Base-by-base conservation (phyloP, 345 rosid genomes). In the Pelargonium nanum region DNA sequence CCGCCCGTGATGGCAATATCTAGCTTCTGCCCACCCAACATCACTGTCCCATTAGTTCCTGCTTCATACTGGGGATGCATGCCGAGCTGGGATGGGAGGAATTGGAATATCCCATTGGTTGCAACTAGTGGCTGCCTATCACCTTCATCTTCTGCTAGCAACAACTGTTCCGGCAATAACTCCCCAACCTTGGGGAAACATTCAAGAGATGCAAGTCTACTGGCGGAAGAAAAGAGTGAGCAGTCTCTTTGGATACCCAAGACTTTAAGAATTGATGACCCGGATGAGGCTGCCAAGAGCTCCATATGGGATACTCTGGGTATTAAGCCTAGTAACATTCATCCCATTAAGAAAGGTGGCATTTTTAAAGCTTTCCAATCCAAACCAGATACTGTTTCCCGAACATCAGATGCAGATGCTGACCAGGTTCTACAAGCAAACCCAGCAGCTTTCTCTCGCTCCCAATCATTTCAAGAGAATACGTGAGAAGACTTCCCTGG, bases 371-470 rank as follows among this genome's bases (percentile, higher is more conserved):
- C 59, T 45, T 60, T 51, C 26, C 72, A 44, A 21, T 48, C 60
- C 24, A 60, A 68, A 54, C 25, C 22, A 20, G 17, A 54, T 7
- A 0, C 55, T 19, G 17, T 52, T 2, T 5, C 12, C 25, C 17
- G 5, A 4, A 54, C 57, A 54, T 54, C 57, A 40, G 16, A 6
- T 20, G 57, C 24, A 20, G 57, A 40, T 40, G 48, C 48, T 6
- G 48, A 12, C 48, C 48, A 12, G 13, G 48, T 22, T 20, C 2
- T 20, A 2, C 57, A 73, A 62, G 77, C 70, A 53, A 73, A 73
- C 57, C 77, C 77, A 17, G 77, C 73, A 22, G 73, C 77, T 48
- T 70, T 69, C 8, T 73, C 77, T 28, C 77, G 73, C 15, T 65
- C 68, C 12, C 69, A 53, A 6, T 51, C 68, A 15, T 69, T 73